These are phyloP conservation scores for Penicillium paxilli DNA, from an alignment of 495 filamentous ascomycete genomes.

Conservation along the genomic window DNA sequence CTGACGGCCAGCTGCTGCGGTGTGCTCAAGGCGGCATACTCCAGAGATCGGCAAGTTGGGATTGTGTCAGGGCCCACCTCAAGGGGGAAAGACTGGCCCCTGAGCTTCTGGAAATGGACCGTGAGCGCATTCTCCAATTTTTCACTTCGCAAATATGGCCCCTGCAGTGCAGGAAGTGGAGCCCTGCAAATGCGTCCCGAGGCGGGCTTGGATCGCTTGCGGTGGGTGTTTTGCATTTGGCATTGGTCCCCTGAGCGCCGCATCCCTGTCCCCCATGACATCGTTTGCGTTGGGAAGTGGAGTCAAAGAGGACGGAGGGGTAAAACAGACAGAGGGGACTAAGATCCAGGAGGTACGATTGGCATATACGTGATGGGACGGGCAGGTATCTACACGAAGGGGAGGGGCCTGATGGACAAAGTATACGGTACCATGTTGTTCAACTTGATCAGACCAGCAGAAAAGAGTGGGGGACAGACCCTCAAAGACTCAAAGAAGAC, in stretches of 20 bases:
- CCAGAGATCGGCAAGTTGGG: constrained; percentile 24
- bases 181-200: constrained; percentile 23
- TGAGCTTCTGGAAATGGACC: constrained; percentile 26
- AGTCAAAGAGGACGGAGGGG: neutral
- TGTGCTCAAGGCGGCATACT: constrained; percentile 17
- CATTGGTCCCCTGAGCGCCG: constrained; percentile 14
- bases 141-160: constrained; percentile 13
- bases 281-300: constrained; percentile 4
- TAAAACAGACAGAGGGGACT: constrained; percentile 1
- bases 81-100: constrained; percentile 8
- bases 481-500: too few species aligned
- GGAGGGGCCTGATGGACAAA: constrained; percentile 5
- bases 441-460: too few species aligned
- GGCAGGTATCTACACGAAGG: neutral
- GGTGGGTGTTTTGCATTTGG: constrained; percentile 16
- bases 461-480: too few species aligned
- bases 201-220: constrained; percentile 17
- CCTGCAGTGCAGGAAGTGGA: constrained; percentile 28
- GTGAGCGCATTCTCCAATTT: constrained; percentile 12
- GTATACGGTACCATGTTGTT: too few species aligned
- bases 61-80: constrained; percentile 23
- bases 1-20: constrained; percentile 7
- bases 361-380: neutral
- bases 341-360: neutral
- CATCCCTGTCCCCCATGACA: constrained; percentile 11